Base-by-base conservation (phyloP, 2,329 filamentous ascomycete species). In the Ophioceras dolichostomum region DNA sequence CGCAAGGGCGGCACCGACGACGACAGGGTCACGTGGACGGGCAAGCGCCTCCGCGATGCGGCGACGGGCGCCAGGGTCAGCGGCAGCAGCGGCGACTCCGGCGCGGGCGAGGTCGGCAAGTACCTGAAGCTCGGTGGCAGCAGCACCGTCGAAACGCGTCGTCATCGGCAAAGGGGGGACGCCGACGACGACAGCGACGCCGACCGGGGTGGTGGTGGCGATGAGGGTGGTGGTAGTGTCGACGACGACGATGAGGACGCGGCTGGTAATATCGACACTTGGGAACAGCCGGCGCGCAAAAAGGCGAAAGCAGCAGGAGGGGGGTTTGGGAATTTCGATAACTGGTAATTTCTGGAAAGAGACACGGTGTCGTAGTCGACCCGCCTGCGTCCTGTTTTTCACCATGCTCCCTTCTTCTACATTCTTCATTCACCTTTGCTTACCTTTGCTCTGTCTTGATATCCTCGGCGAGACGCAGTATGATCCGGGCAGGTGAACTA, bases 291-390 rank as follows among this genome's bases (percentile, higher is more conserved):
- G 14, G 73, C 68, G 4, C 78, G 75, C 58, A 96, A 95, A 62
- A 96, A 94, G 62, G 59, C 66, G 2, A 91, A 83, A 54, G n/a
- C n/a, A n/a, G n/a, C n/a, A n/a, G 68, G 65, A 18, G 74, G 76
- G 10, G 87, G 86, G 0, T 98, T 96, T 67, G 88, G 89, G 3
- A 94, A 95, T 58, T 98, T 98, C 57, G 88, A 94, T 59, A 73
- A 65, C 27, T 98, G 91, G 89, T 95, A 32, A 38, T 36, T 32
- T 29, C 34, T 32, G 17, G n/a, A 29, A 24, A 39, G 26, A 28
- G 29, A n/a, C n/a, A n/a, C n/a, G n/a, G n/a, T n/a, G n/a, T n/a
- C n/a, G n/a, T n/a, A n/a, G n/a, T n/a, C n/a, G n/a, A n/a, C n/a
- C n/a, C n/a, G n/a, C n/a, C n/a, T n/a, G n/a, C n/a, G n/a, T n/a